These are phyloP conservation scores for Arxiozyma slooffiae DNA, from an alignment of 1,139 yeast species.

Conservation along the genomic window DNA sequence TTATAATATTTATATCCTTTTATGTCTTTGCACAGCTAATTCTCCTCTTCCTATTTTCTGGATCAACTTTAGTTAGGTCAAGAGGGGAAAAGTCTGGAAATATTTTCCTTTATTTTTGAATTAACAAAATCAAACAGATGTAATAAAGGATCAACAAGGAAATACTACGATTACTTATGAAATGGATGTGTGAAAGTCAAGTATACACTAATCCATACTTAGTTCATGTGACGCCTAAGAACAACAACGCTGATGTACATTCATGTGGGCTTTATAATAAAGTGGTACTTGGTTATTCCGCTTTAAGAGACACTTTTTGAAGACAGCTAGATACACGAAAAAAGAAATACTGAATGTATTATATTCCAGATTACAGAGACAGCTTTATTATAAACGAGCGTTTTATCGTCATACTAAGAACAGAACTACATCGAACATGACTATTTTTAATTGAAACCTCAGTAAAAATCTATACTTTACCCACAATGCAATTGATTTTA, in stretches of 20 bases:
- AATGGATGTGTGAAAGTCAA: too few species aligned
- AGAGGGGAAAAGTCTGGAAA: too few species aligned
- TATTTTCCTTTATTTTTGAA: too few species aligned
- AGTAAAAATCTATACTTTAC: neutral
- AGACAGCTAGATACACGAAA: neutral
- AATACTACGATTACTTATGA: too few species aligned
- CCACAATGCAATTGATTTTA: slow-evolving; percentile 4
- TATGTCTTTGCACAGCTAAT: too few species aligned
- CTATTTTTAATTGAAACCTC: neutral
- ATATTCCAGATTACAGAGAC: neutral
- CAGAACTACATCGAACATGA: slow-evolving; percentile 1
- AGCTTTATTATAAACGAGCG: neutral
- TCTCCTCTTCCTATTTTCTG: too few species aligned
- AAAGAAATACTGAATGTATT: neutral
- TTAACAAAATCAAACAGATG: too few species aligned
- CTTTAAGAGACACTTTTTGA: neutral
- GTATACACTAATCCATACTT: too few species aligned
- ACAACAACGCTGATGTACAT: too few species aligned
- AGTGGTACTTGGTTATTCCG: neutral
- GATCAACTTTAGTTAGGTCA: too few species aligned
- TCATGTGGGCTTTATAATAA: neutral
- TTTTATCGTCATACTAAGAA: neutral
- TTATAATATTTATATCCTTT: too few species aligned
- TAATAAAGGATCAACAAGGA: too few species aligned
- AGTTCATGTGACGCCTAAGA: neutral